Evolutionary conservation across 805 yeast genomes (phyloP).

Genomic region (Nakazawaea wickerhamii): DNA sequence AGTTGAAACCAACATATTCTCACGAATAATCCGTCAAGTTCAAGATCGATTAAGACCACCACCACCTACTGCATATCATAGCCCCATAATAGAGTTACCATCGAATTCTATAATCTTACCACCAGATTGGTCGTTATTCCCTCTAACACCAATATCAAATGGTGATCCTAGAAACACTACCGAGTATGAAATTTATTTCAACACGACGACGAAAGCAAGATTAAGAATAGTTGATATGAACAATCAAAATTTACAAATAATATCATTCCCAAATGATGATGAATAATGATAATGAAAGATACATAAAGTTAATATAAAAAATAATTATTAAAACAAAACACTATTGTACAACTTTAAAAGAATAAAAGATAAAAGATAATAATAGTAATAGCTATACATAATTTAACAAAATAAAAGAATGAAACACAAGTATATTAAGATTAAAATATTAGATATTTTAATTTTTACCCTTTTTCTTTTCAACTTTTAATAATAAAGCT

Average conservation of each 20-base stretch:
- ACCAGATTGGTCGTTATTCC: conserved; percentile 27
- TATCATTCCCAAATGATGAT: background rate
- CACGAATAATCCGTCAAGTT: background rate
- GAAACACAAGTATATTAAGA: background rate
- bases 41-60: background rate
- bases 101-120: conserved; percentile 21
- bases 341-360: conserved; percentile 9
- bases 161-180: conserved; percentile 2
- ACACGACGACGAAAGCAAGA: conserved; percentile 12
- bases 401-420: background rate
- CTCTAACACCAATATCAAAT: conserved; percentile 14
- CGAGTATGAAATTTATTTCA: conserved; percentile 16
- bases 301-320: background rate
- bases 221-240: conserved; percentile 7
- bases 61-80: background rate
- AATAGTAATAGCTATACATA: conserved; percentile 4
- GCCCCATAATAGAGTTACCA: conserved; percentile 17
- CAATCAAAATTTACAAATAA: background rate
- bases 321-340: conserved; percentile 1
- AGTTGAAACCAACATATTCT: background rate
- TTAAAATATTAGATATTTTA: background rate
- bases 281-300: background rate
- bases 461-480: conserved; percentile 39
- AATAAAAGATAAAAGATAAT: background rate
- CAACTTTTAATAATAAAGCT: conserved; percentile 73